Evolutionary conservation across 768 basidiomycete genomes (phyloP), one percentile per base, ranked within the genome.

Genomic region (Psilocybe subaeruginosa): DNA sequence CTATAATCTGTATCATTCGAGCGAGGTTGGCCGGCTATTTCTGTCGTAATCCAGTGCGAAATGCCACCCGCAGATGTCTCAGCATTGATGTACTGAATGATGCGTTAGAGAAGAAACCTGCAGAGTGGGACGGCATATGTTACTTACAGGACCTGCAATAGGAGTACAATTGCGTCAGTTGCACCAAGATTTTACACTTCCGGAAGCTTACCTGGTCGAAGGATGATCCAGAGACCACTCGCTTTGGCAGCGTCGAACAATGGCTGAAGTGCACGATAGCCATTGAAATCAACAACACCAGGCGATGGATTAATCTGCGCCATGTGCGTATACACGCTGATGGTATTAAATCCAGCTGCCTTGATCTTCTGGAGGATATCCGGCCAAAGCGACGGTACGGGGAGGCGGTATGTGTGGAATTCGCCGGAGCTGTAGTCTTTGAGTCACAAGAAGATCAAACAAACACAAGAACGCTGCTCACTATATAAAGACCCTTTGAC

Each of bases 311-410:
- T 90, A 35, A 86, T 82, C 45, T 91, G 69, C 2, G 83, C 91
- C 92, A 91, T 91, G 64, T 93, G 91, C 0, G 85, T 85, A 66
- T 93, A 93, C 16, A 93, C 83, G 63, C 90, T 90, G 64, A 92
- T 75, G 0, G 83, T 84, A 65, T 93, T 95, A 60, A 95, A 78
- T 6, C 92, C 92, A 0, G 90, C 87, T 2, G 91, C 92, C 67
- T 91, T 91, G 61, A 85, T 77, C 70, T 91, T 94, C 65, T 94
- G 87, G 41, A 94, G 82, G 53, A 94, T 85, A 67, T 93, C 92
- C 9, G 85, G 80, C 92, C 93, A 95, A 55, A 94, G 74, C 2
- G 84, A 84, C 8, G 89, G 91, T 0, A 93, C 88, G 3, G 91
- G 92, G 11, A 94, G 75, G n/a, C 91, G 84, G 76, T 90, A 94